Evolutionary conservation across 306 rosid species (phyloP).

Genomic region (Carpinus viminea): DNA sequence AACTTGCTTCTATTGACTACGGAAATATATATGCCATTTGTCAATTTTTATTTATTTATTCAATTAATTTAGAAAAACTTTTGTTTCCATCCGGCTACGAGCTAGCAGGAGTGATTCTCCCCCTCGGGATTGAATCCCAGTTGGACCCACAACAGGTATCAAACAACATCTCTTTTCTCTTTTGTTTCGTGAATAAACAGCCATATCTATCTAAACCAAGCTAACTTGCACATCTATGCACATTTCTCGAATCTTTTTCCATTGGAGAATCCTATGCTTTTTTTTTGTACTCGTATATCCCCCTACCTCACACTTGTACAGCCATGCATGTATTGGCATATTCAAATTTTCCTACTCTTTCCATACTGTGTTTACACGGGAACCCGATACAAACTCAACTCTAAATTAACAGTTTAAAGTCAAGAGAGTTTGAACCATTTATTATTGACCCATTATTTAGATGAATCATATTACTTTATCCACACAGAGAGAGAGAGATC

Average conservation of each 20-base stretch:
- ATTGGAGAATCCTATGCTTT: conserved; percentile 66
- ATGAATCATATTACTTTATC: too few species aligned
- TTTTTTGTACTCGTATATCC: conserved; percentile 33
- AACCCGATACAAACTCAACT: too few species aligned
- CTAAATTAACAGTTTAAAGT: too few species aligned
- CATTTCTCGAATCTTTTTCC: conserved; percentile 30
- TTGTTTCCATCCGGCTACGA: not conserved
- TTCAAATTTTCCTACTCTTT: conserved; percentile 14
- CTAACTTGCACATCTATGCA: conserved; percentile 26
- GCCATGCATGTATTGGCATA: conserved; percentile 28
- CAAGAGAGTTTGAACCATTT: too few species aligned
- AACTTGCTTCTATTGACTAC: too few species aligned
- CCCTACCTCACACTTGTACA: conserved; percentile 11
- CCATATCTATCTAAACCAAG: conserved; percentile 39
- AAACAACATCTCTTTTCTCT: conserved; percentile 41
- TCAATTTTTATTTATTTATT: too few species aligned
- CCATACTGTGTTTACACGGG: not conserved
- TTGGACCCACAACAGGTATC: conserved; percentile 46
- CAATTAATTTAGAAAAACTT: too few species aligned
- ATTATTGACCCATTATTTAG: too few species aligned
- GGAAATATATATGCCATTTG: too few species aligned
- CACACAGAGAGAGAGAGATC: too few species aligned
- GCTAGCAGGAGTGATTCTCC: conserved; percentile 4
- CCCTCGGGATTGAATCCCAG: conserved; percentile 68
- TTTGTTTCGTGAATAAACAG: conserved; percentile 32